Conservation (phyloP, 106 monocot genomes). For the Posidonia australis region DNA sequence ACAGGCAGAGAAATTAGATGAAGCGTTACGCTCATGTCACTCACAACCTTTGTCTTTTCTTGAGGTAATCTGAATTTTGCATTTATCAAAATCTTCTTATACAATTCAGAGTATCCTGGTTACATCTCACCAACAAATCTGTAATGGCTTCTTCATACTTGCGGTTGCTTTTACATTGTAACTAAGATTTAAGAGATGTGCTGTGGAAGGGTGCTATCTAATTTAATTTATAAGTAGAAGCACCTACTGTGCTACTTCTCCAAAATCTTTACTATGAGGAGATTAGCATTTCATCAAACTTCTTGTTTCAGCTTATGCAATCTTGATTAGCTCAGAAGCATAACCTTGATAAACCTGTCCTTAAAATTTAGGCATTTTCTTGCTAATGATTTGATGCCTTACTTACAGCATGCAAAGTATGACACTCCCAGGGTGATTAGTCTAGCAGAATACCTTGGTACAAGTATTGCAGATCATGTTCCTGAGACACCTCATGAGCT, state of each 20-base stretch:
- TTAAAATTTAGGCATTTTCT: not conserved
- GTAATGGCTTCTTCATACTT: too few species aligned
- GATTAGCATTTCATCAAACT: too few species aligned
- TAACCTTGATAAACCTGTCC: not conserved
- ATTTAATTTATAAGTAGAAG: too few species aligned
- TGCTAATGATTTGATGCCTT: not conserved
- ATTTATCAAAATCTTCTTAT: not conserved
- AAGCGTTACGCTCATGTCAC: slow-evolving; percentile 50
- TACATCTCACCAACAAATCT: too few species aligned
- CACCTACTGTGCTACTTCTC: too few species aligned
- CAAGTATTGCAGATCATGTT: slow-evolving; percentile 57
- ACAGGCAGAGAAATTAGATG: slow-evolving; percentile 20
- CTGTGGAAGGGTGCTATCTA: too few species aligned
- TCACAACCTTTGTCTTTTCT: slow-evolving; percentile 74
- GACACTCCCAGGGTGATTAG: slow-evolving; percentile 47
- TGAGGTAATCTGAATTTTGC: slow-evolving; percentile 28
- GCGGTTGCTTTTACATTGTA: too few species aligned
- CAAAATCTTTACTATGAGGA: too few species aligned
- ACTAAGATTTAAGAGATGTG: too few species aligned
- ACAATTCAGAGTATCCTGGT: not conserved
- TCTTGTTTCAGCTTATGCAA: too few species aligned
- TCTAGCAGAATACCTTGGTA: slow-evolving; percentile 80
- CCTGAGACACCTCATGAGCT: slow-evolving; percentile 76
- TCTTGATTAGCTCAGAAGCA: too few species aligned
- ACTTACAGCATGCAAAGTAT: slow-evolving; percentile 38